Evolutionary conservation across 2,329 filamentous ascomycete genomes (phyloP), one percentile per base, ranked within the genome.

Genomic region (Talaromyces sp.): DNA sequence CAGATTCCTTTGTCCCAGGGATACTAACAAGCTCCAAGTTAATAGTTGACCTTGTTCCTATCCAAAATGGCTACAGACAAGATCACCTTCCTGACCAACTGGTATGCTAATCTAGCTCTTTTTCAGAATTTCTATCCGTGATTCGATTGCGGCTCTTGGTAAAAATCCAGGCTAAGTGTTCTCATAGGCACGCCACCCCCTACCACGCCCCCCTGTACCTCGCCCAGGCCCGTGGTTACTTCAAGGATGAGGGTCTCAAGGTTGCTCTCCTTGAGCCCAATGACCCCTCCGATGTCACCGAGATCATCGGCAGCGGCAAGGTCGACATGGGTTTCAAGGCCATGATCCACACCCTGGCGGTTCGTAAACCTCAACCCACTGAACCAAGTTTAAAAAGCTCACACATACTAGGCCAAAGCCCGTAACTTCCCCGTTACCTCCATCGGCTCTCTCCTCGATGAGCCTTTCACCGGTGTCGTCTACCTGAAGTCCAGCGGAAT

Each of bases 41-140:
- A 50, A 59, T 57, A 51, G 57, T 58, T 68, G 66, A 57, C 61
- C 65, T 70, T 67, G 63, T 57, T 72, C 66, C 70, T 27, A 36
- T 19, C 36, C 77, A 82, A 71, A 57, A 91, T 91, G 88, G 85
- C 88, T 71, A 90, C 87, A 74, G 88, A 91, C 72, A 91, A 91
- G 85, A 90, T 91, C 68, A 91, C 88, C 48, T 91, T 91, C 77
- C 80, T 91, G 71, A 89, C 87, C 76, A 91, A 91, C 81, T 91
- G 88, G 88, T 90, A 83, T 70, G 76, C 68, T 56, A 64, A 54
- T 42, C 7, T 32, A n/a, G 36, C 30, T 47, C 43, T 49, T 36
- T 55, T 49, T 27, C 14, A 17, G 11, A 11, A 20, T 19, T 39
- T 19, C 7, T 10, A n/a, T 39, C 20, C 20, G 36, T 11, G 13